Evolutionary conservation across 495 filamentous ascomycete species (phyloP), one percentile per base, ranked within the genome.

Genomic region (Poronia punctata): DNA sequence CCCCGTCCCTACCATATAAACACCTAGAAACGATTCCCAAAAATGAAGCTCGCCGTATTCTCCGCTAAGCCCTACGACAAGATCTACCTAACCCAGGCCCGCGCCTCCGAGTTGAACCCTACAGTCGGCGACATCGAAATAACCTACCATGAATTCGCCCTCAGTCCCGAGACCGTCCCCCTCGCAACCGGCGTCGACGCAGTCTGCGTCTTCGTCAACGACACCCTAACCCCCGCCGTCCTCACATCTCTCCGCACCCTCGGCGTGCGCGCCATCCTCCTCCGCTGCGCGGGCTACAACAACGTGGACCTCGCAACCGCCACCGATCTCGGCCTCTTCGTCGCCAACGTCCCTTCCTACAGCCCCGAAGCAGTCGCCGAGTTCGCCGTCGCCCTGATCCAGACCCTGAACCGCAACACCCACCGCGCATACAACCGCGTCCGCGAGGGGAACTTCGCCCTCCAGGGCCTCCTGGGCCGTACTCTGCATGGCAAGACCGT

Each of bases 181-280:
- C 67, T 83, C 15, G 77, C 77, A 2, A 44, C 53, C 7, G 72
- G 59, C 40, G 63, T 70, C 45, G 60, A 67, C 24, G 82, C 80
- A 39, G 66, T 85, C 37, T 84, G 80, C 62, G 78, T 78, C 54
- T 85, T 84, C 56, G 82, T 85, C 41, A 84, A 84, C 63, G 81
- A 84, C 61, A 62, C 52, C 4, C 66, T 82, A 25, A 51, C 67
- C 42, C 66, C 50, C 3, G 43, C 52, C 2, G 77, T 83, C 34
- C 65, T 83, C 21, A 46, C 59, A 28, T 60, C 65, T 7, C 65
- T 83, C 3, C 57, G 67, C 46, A 40, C 38, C 5, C 30, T 46
- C 35, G 76, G 76, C 43, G 65, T 78, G 7, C 71, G 68, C 23
- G 73, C 75, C 18, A 62, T 80, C 48, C 67, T 80, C 14, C 72